Evolutionary conservation across 148 eudicot species (phyloP).

Genomic region (Nyssa sinensis): DNA sequence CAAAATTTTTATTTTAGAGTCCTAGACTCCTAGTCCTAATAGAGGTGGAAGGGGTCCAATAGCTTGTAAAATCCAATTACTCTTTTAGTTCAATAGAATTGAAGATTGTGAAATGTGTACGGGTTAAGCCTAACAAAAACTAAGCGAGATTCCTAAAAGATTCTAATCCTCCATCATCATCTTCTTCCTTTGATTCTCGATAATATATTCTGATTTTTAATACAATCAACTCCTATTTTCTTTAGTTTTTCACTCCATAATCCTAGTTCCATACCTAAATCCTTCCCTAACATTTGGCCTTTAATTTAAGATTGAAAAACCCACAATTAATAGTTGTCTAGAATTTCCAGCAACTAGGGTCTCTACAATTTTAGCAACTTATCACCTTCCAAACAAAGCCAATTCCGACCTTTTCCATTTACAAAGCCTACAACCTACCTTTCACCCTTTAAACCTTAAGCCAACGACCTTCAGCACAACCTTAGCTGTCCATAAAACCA

Average conservation of each 20-base stretch:
- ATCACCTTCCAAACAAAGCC: background rate
- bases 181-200: no score
- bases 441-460: background rate
- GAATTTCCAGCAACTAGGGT: no score
- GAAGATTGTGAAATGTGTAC: background rate
- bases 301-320: background rate
- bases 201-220: no score
- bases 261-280: background rate
- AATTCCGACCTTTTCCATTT: background rate
- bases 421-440: background rate
- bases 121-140: background rate
- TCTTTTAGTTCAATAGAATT: background rate
- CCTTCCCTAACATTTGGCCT: background rate
- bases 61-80: background rate
- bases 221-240: background rate
- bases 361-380: background rate
- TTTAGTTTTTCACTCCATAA: background rate
- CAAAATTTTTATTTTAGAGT: no score
- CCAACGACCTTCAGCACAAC: background rate
- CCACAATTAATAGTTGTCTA: background rate
- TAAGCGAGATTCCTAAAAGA: no score
- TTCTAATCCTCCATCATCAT: no score
- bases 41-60: background rate
- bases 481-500: background rate
- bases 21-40: background rate